Evolutionary conservation across 2,329 filamentous ascomycete genomes (phyloP), one percentile per base, ranked within the genome.

Genomic region (Beauveria scarabaeidicola): DNA sequence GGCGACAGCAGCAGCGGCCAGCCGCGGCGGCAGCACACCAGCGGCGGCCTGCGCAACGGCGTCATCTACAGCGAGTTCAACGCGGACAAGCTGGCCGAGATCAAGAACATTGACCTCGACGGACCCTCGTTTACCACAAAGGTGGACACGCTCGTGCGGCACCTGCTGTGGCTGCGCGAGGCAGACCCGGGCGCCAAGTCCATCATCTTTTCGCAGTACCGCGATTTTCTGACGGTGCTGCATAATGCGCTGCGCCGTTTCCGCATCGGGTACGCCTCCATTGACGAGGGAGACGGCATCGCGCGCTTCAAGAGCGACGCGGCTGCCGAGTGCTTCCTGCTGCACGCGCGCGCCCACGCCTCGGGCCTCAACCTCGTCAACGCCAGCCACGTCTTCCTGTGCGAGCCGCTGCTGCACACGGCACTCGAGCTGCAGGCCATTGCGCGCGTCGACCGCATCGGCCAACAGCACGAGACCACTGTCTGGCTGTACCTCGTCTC

Each of bases 401-500:
- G 91, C 70, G 94, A 99, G 69, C 94, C 94, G 2, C 78, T 97
- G 3, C 85, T 97, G 66, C 96, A 97, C 69, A 93, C 93, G 0
- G 91, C 92, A 0, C 84, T 99, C 17, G 94, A 97, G 72, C 80
- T 97, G 10, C 94, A 99, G 72, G 93, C 92, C 15, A 96, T 97
- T 68, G 92, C 93, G 1, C 88, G 94, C 59, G 92, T 99, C 1
- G 91, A 99, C 70, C 85, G 94, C 40, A 99, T 99, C 63, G 94
- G 94, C 0, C 94, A 97, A 73, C 81, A 87, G 63, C 85, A 89
- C 55, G 82, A 89, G 64, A 99, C 94, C 0, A 96, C 90, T 0
- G 91, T 97, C 1, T 97, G 92, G 89, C 88, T 97, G 72, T 97
- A 97, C 70, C 81, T 97, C 2, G 83, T 97, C n/a, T 85, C 88